Evolutionary conservation across 768 basidiomycete genomes (phyloP).

Genomic region (Pleurotus sapidus): DNA sequence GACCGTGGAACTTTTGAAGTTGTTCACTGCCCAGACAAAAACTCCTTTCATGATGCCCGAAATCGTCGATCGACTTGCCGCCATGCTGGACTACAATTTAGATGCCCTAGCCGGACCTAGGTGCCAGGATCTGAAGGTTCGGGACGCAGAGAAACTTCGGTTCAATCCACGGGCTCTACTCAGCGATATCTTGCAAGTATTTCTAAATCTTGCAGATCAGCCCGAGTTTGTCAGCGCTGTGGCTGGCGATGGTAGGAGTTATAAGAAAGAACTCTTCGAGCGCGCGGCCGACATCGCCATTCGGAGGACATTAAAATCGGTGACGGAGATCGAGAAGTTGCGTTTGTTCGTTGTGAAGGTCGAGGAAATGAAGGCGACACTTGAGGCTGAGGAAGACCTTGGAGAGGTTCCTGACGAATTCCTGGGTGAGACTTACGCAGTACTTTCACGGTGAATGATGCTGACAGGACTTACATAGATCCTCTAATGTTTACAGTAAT

Average conservation of each 20-base stretch:
- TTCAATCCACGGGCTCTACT: conserved; percentile 85
- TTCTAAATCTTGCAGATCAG: conserved; percentile 81
- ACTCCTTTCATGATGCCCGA: conserved; percentile 94
- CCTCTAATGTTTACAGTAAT: conserved; percentile 90
- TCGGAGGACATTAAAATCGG: conserved; percentile 65
- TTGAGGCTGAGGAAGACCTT: conserved; percentile 89
- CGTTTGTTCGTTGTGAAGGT: conserved; percentile 73
- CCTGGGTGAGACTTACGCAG: conserved; percentile 55
- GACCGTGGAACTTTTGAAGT: conserved; percentile 86
- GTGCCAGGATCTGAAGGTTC: conserved; percentile 82
- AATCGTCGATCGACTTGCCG: conserved; percentile 92
- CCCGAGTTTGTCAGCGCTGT: conserved; percentile 81
- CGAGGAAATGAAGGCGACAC: conserved; percentile 73
- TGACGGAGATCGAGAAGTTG: conserved; percentile 71
- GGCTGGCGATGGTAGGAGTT: conserved; percentile 93
- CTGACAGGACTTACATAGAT: conserved; percentile 41
- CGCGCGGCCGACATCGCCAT: conserved; percentile 66
- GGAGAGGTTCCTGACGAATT: conserved; percentile 96
- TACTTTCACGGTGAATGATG: conserved; percentile 9
- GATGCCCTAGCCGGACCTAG: conserved; percentile 86
- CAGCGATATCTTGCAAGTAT: conserved; percentile 86
- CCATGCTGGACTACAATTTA: conserved; percentile 95
- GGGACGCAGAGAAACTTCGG: conserved; percentile 82
- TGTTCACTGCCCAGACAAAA: conserved; percentile 90
- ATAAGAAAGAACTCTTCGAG: conserved; percentile 81